phyloP scores from a whole-genome alignment of 495 filamentous ascomycete genomes.

The Aspergillus heteromorphus region DNA sequence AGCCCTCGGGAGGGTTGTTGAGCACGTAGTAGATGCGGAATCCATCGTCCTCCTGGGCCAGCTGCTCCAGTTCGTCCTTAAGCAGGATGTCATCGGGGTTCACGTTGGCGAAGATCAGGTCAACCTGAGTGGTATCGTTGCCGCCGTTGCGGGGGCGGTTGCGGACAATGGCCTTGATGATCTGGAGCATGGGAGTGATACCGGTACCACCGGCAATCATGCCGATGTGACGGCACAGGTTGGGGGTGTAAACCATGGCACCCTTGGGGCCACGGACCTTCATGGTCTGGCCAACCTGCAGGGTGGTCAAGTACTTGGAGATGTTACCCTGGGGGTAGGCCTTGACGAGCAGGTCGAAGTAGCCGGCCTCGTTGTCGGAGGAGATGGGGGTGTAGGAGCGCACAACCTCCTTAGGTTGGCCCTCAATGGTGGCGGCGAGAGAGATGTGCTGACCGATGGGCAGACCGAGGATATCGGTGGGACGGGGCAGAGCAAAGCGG shows the following conservation, averaged over 20 bases:
- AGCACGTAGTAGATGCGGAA: slow-evolving; percentile 91
- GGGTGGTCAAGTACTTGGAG: slow-evolving; percentile 77
- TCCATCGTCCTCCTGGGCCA: slow-evolving; percentile 67
- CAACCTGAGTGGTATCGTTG: slow-evolving; percentile 80
- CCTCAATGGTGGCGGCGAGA: slow-evolving; percentile 74
- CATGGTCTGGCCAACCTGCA: slow-evolving; percentile 81
- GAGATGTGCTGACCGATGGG: slow-evolving; percentile 99
- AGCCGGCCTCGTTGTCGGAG: slow-evolving; percentile 84
- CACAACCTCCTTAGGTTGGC: slow-evolving; percentile 77
- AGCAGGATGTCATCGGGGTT: slow-evolving; percentile 88
- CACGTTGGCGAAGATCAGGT: slow-evolving; percentile 95
- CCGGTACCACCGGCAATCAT: slow-evolving; percentile 98
- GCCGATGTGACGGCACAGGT: slow-evolving; percentile 89
- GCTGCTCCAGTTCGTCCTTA: slow-evolving; percentile 78
- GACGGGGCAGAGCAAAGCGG: slow-evolving; percentile 76
- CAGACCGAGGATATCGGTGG: slow-evolving; percentile 80
- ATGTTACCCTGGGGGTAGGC: slow-evolving; percentile 96
- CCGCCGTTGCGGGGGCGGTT: slow-evolving; percentile 62
- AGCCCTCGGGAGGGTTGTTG: slow-evolving; percentile 88
- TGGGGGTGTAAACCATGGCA: slow-evolving; percentile 91
- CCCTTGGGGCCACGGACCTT: slow-evolving; percentile 90
- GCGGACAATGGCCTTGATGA: slow-evolving; percentile 83
- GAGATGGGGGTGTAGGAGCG: slow-evolving; percentile 97
- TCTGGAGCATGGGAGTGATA: slow-evolving; percentile 97
- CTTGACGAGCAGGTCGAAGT: slow-evolving; percentile 96